Percentiles rank a stretch among this genome's conserved stretches.
Evolutionary conservation across 2,329 filamentous ascomycete genomes (phyloP).

Genomic region (Neopestalotiopsis clavispora): DNA sequence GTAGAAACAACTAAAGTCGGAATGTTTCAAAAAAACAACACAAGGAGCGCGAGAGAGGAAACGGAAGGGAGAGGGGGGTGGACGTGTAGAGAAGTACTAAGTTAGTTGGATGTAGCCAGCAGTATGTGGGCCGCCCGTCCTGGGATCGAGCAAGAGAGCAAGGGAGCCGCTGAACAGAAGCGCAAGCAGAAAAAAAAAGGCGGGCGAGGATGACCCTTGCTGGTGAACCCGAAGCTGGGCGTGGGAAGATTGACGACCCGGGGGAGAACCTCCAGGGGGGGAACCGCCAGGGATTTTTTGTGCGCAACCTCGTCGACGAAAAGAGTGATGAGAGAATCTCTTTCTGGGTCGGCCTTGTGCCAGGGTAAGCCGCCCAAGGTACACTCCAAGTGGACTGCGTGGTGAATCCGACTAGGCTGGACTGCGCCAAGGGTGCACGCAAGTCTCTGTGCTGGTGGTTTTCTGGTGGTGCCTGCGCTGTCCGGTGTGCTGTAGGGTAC

Average conservation of each 20-base stretch:
- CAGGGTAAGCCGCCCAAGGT: conserved; percentile 4
- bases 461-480: conserved; percentile 16
- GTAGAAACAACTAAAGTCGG: conserved; percentile 37
- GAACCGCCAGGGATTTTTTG: conserved; percentile 1
- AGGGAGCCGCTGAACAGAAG: conserved; percentile 2
- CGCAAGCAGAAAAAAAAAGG: not conserved
- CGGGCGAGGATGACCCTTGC: not conserved
- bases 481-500: conserved; percentile 29
- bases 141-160: not conserved
- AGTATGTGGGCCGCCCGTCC: conserved; percentile 22
- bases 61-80: conserved; percentile 38
- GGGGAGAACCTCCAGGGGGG: not conserved
- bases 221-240: conserved; percentile 1
- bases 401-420: not conserved
- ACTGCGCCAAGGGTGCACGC: not conserved
- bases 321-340: not conserved
- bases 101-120: conserved; percentile 25
- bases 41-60: conserved; percentile 35
- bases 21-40: conserved; percentile 38
- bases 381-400: not conserved
- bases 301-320: not conserved
- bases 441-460: not conserved
- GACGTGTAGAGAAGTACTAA: conserved; percentile 37
- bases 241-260: conserved; percentile 1
- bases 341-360: not conserved